Evolutionary conservation across 768 basidiomycete genomes (phyloP).

Genomic region (Lenzites betulinus): DNA sequence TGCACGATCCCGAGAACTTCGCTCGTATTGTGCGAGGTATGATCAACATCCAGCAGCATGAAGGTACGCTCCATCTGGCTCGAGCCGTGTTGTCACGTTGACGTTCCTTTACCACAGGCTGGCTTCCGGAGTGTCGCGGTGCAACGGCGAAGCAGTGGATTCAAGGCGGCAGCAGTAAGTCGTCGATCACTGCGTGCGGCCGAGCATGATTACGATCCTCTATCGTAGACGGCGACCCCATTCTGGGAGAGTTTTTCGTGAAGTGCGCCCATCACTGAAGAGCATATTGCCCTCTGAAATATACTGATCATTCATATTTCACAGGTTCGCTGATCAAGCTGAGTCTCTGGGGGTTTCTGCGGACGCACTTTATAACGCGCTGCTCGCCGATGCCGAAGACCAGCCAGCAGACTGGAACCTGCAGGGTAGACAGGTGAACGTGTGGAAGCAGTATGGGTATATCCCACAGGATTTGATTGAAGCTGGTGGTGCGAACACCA

Average conservation of each 20-base stretch:
- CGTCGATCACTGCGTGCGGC: neutral
- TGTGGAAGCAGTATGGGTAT: conserved; percentile 53
- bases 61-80: conserved; percentile 41
- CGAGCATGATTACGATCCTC: neutral
- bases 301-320: no score
- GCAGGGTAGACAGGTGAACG: conserved; percentile 57
- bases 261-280: conserved; percentile 42
- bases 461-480: conserved; percentile 35
- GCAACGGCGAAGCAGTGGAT: conserved; percentile 53
- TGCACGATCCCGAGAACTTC: conserved; percentile 63
- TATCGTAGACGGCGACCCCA: conserved; percentile 57
- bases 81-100: no score
- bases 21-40: conserved; percentile 62
- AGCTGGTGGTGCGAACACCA: conserved; percentile 56
- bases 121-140: conserved; percentile 67
- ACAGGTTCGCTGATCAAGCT: conserved; percentile 54
- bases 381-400: conserved; percentile 59
- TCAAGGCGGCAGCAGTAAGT: conserved; percentile 66
- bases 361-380: conserved; percentile 53
- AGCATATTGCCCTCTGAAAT: neutral
- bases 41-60: conserved; percentile 67
- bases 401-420: conserved; percentile 64
- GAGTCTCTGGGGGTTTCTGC: conserved; percentile 49
- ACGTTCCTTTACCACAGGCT: conserved; percentile 40
- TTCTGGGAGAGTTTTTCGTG: conserved; percentile 66